A percentile compares a stretch with the other conserved stretches of the same genome.
phyloP scores from a whole-genome alignment of 805 yeast genomes.

The Grigorovia humatica region DNA sequence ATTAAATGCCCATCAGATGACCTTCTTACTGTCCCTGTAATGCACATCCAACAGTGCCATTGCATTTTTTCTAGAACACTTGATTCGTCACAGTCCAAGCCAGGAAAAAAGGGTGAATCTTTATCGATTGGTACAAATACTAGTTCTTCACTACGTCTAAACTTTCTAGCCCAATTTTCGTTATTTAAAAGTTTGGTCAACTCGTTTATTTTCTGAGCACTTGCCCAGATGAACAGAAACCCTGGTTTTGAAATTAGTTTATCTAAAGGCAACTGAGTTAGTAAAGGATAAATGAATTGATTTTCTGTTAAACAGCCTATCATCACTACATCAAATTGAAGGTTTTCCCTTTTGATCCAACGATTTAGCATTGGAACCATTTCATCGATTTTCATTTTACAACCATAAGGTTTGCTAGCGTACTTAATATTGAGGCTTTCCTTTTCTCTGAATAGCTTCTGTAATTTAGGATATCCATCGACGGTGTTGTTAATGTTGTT shows the following conservation, averaged over 20 bases:
- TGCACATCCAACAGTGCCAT: slow-evolving; percentile 98
- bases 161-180: slow-evolving; percentile 52
- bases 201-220: slow-evolving; percentile 60
- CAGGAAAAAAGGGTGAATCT: slow-evolving; percentile 56
- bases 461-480: slow-evolving; percentile 80
- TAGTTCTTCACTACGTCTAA: slow-evolving; percentile 82
- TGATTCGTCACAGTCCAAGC: slow-evolving; percentile 38
- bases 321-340: slow-evolving; percentile 84
- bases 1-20: slow-evolving; percentile 75
- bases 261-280: slow-evolving; percentile 59
- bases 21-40: slow-evolving; percentile 86
- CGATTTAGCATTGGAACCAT: slow-evolving; percentile 46
- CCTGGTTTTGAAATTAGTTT: slow-evolving; percentile 77
- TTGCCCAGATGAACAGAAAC: slow-evolving; percentile 78
- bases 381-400: slow-evolving; percentile 39
- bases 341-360: slow-evolving; percentile 50
- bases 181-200: slow-evolving; percentile 43
- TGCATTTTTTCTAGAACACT: slow-evolving; percentile 57
- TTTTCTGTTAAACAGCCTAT: slow-evolving; percentile 76
- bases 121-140: slow-evolving; percentile 68
- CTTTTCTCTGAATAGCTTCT: slow-evolving; percentile 56
- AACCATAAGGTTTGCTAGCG: slow-evolving; percentile 58
- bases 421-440: slow-evolving; percentile 42
- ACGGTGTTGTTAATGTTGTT: slow-evolving; percentile 57
- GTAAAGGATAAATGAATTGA: slow-evolving; percentile 52